Percentiles rank a stretch among this genome's conserved stretches.
phyloP scores from a whole-genome alignment of 768 basidiomycete species.

The Suillus lakei region DNA sequence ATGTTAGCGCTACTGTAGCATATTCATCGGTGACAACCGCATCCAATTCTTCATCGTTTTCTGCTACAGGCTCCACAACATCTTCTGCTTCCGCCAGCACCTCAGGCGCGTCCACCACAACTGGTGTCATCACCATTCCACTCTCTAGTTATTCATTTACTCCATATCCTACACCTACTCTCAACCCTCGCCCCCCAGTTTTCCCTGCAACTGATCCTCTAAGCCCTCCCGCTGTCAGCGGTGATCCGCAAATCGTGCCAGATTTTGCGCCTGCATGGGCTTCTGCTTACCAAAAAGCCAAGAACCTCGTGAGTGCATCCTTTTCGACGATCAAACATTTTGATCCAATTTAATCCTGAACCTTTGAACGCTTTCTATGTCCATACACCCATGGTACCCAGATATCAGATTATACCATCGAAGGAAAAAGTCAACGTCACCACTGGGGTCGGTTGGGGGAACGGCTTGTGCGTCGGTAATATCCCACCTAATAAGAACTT shows the following conservation, averaged over 20 bases:
- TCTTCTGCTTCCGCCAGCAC: slow-evolving; percentile 2
- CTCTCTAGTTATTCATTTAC: slow-evolving; percentile 47
- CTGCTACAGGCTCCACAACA: neutral
- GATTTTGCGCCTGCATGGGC: slow-evolving; percentile 53
- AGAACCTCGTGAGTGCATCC: slow-evolving; percentile 43
- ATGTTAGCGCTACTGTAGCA: neutral
- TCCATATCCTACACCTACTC: slow-evolving; percentile 61
- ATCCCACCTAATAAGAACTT: slow-evolving; percentile 49
- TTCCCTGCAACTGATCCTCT: slow-evolving; percentile 57
- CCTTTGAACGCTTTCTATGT: neutral
- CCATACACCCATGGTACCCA: slow-evolving; percentile 16
- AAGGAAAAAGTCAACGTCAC: slow-evolving; percentile 31
- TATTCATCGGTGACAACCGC: neutral
- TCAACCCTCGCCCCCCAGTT: slow-evolving; percentile 49
- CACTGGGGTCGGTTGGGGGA: slow-evolving; percentile 29
- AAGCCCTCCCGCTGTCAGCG: slow-evolving; percentile 53
- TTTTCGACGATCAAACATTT: neutral
- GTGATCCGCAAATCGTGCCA: slow-evolving; percentile 38
- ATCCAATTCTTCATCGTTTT: neutral
- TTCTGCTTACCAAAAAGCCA: slow-evolving; percentile 57
- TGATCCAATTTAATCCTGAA: neutral
- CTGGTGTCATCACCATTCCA: slow-evolving; percentile 36
- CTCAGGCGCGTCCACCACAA: slow-evolving; percentile 16
- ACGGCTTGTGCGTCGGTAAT: slow-evolving; percentile 68
- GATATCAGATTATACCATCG: slow-evolving; percentile 42